Evolutionary conservation across 257 asterid species (phyloP).

Genomic region (Oldenlandia corymbosa): DNA sequence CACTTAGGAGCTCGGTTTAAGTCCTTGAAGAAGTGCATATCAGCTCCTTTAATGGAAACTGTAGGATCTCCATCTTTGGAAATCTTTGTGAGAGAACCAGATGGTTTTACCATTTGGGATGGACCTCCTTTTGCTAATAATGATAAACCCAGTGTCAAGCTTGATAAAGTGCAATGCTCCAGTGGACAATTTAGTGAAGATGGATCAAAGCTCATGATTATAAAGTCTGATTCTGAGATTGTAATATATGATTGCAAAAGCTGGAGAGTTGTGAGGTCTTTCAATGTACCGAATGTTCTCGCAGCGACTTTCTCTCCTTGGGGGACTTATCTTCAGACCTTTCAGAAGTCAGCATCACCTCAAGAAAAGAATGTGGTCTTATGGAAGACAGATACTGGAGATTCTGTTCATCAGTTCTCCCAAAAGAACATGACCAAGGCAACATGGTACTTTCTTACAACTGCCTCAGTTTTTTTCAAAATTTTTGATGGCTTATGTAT

Average conservation of each 20-base stretch:
- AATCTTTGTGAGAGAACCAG: conserved; percentile 67
- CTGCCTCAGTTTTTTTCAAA: background rate
- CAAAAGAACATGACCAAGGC: conserved; percentile 85
- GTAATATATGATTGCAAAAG: conserved; percentile 50
- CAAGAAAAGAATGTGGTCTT: conserved; percentile 74
- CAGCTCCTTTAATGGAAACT: conserved; percentile 47
- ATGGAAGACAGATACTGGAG: conserved; percentile 68
- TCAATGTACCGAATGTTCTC: conserved; percentile 64
- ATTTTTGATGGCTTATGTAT: conserved; percentile 5
- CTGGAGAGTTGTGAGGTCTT: conserved; percentile 53
- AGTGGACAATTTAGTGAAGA: conserved; percentile 72
- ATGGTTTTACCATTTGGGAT: conserved; percentile 66
- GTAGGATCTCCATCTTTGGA: conserved; percentile 52
- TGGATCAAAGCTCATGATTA: conserved; percentile 75
- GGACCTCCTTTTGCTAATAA: conserved; percentile 84
- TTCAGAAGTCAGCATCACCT: conserved; percentile 61
- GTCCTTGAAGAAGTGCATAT: conserved; percentile 9
- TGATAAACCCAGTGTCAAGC: conserved; percentile 65
- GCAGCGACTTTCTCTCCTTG: conserved; percentile 82
- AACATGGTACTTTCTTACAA: conserved; percentile 50
- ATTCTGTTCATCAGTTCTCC: conserved; percentile 50
- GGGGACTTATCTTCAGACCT: conserved; percentile 84
- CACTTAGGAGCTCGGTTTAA: too few species aligned
- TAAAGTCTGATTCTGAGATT: conserved; percentile 49
- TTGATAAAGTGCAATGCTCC: conserved; percentile 49